Conservation (phyloP, 345 rosid species). For the Moricandia arvensis region DNA sequence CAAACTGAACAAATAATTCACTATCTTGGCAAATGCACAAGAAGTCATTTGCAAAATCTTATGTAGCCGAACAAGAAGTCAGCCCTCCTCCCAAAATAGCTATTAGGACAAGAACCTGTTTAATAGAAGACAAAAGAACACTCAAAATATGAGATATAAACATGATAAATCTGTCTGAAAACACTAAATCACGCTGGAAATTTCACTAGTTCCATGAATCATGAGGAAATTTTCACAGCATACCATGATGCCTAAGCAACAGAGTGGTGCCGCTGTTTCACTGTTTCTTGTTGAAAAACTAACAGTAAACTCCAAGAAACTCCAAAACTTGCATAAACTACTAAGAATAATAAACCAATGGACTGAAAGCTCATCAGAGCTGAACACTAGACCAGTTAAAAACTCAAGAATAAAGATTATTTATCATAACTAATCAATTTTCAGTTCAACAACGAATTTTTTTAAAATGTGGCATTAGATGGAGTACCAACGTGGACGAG, state of each 20-base stretch:
- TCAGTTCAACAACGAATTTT: background rate
- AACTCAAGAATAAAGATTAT: background rate
- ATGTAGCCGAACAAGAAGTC: background rate
- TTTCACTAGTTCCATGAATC: background rate
- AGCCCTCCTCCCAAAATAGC: background rate
- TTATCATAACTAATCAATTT: background rate
- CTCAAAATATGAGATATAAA: conserved; percentile 1
- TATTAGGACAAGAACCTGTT: conserved; percentile 8
- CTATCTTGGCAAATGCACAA: background rate
- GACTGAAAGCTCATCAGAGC: background rate
- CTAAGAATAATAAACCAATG: background rate
- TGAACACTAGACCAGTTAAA: background rate
- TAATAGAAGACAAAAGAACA: background rate
- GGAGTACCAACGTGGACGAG: background rate
- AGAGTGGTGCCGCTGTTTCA: background rate
- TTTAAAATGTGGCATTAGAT: background rate
- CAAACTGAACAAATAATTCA: background rate
- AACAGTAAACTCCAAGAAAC: background rate
- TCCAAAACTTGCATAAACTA: background rate
- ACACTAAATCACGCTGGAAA: background rate
- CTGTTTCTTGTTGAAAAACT: background rate
- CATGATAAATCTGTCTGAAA: background rate
- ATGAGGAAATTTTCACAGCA: background rate
- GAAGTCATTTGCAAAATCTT: conserved; percentile 3
- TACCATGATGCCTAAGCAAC: background rate